Conservation (phyloP, 495 filamentous ascomycete species). For the Talaromyces trachyspermus region DNA sequence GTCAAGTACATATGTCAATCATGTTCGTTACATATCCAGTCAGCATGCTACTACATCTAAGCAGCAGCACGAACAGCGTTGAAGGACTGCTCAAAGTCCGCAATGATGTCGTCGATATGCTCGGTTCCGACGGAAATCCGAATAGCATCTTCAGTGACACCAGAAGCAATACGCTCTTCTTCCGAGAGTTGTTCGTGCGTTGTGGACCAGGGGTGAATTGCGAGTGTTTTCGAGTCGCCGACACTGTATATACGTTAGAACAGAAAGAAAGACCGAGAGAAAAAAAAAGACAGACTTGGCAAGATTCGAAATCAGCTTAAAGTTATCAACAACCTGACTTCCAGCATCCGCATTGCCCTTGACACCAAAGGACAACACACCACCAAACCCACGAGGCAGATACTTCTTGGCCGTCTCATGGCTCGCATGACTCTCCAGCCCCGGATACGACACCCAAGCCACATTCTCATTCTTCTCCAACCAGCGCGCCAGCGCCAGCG, state of each 20-base stretch:
- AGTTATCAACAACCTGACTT: constrained; percentile 81
- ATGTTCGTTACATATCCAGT: neutral
- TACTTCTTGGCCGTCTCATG: constrained; percentile 87
- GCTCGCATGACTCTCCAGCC: constrained; percentile 71
- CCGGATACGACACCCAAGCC: constrained; percentile 90
- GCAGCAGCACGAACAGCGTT: constrained; percentile 38
- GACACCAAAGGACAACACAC: constrained; percentile 88
- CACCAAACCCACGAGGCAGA: constrained; percentile 78
- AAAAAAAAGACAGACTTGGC: constrained; percentile 52
- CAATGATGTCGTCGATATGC: constrained; percentile 97
- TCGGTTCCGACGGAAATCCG: constrained; percentile 95
- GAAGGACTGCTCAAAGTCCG: constrained; percentile 92
- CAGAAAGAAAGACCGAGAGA: neutral
- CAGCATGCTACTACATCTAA: constrained; percentile 7
- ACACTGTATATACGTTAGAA: constrained; percentile 34
- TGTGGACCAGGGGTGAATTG: constrained; percentile 94
- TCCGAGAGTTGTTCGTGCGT: constrained; percentile 92
- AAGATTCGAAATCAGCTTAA: constrained; percentile 92
- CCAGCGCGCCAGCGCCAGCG: constrained; percentile 75
- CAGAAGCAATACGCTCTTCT: constrained; percentile 71
- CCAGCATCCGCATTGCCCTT: constrained; percentile 81
- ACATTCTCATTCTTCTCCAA: constrained; percentile 77
- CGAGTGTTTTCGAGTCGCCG: constrained; percentile 74
- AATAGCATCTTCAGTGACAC: constrained; percentile 88
- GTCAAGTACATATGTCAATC: neutral